phyloP scores from a whole-genome alignment of 345 rosid species.

The Linum trigynum region DNA sequence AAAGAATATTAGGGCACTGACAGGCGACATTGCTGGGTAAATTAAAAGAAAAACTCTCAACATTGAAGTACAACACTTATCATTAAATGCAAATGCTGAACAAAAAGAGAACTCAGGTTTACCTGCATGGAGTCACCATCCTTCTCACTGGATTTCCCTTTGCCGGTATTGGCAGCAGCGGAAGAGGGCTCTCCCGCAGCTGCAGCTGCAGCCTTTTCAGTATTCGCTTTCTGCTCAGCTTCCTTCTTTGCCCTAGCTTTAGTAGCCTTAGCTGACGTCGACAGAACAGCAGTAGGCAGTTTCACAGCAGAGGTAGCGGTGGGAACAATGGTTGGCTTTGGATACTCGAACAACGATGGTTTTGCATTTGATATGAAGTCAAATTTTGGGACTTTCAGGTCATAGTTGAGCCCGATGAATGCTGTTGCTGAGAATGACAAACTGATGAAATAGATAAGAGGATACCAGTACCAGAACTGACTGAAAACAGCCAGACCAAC shows the following conservation, averaged over 20 bases:
- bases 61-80: no score
- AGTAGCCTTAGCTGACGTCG: conserved; percentile 80
- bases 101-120: not conserved
- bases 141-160: conserved; percentile 75
- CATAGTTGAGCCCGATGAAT: conserved; percentile 81
- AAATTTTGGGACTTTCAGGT: conserved; percentile 86
- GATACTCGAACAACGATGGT: conserved; percentile 93
- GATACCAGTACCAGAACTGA: conserved; percentile 99
- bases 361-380: conserved; percentile 90
- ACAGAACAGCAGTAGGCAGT: conserved; percentile 91
- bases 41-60: not conserved
- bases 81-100: no score
- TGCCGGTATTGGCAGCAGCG: conserved; percentile 32
- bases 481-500: conserved; percentile 97
- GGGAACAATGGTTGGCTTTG: conserved; percentile 79
- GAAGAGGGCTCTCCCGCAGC: conserved; percentile 29
- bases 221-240: conserved; percentile 75
- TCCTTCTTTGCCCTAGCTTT: conserved; percentile 98
- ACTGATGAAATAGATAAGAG: conserved; percentile 87
- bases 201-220: conserved; percentile 54
- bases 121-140: conserved; percentile 98
- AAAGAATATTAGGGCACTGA: no score
- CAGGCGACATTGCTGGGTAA: not conserved
- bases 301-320: conserved; percentile 74
- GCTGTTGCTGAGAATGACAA: conserved; percentile 96